Percentiles rank a stretch among this genome's conserved stretches.
These are phyloP conservation scores for Boletus subcaerulescens DNA, from an alignment of 768 basidiomycete species.

Conservation along the genomic window DNA sequence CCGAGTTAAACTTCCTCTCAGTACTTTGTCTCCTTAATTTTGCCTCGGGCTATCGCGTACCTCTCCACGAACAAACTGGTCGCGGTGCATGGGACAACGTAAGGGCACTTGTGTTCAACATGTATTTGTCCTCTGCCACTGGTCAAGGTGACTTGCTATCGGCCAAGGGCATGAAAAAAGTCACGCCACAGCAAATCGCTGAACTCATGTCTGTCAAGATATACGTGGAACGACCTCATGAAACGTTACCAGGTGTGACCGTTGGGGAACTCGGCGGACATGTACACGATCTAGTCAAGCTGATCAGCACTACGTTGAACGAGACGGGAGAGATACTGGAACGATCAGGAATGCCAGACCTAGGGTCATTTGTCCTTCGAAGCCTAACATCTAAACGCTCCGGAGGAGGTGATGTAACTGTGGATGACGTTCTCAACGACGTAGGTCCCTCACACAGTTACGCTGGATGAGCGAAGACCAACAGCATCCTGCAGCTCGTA, in stretches of 20 bases:
- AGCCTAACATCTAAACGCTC: slow-evolving; percentile 47
- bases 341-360: slow-evolving; percentile 56
- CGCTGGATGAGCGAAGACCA: slow-evolving; percentile 1
- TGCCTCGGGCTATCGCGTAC: slow-evolving; percentile 74
- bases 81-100: slow-evolving; percentile 86
- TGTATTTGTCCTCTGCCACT: slow-evolving; percentile 64
- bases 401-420: slow-evolving; percentile 33
- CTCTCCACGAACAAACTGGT: slow-evolving; percentile 67
- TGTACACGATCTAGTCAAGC: slow-evolving; percentile 66
- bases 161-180: slow-evolving; percentile 59
- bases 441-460: slow-evolving; percentile 38
- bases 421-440: slow-evolving; percentile 62
- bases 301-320: slow-evolving; percentile 60
- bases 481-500: slow-evolving; percentile 52
- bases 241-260: slow-evolving; percentile 61
- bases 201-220: slow-evolving; percentile 69
- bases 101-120: slow-evolving; percentile 65
- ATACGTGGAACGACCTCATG: slow-evolving; percentile 69
- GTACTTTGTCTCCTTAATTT: slow-evolving; percentile 80
- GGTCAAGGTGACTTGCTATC: slow-evolving; percentile 59
- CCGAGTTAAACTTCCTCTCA: slow-evolving; percentile 82
- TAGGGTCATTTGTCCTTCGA: slow-evolving; percentile 75
- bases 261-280: slow-evolving; percentile 78
- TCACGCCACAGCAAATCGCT: slow-evolving; percentile 58
- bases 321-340: slow-evolving; percentile 71